Evolutionary conservation across 306 rosid genomes (phyloP), one percentile per base, ranked within the genome.

Genomic region (Cicer yamashitae): DNA sequence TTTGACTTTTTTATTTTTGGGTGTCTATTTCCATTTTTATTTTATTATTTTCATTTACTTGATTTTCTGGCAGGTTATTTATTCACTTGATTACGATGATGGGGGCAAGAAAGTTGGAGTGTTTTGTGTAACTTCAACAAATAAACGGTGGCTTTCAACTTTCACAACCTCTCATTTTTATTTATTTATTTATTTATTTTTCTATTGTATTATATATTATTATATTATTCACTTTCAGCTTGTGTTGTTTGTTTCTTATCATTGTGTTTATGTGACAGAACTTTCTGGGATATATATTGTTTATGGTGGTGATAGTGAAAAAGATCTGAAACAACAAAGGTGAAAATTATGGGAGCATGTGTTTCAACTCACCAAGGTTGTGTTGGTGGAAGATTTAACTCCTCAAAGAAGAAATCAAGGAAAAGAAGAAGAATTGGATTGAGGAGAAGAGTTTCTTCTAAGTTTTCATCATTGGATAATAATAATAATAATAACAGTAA

Each of bases 321-420:
- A 57, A 78, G 76, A 79, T 66, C 74, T 50, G 78, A 67, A 64
- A 53, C 1, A 5, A 13, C 38, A 14, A 50, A 80, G 72, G 76
- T 71, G 54, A 82, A 77, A 30, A 30, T 30, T 1, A 94, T 94
- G 99, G 99, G 99, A 38, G 87, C 89, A 53, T 96, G 99, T 77
- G 90, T 90, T 14, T 96, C 99, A 22, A 82, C 86, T 74, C 93
- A 89, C 15, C 67, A 84, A 68, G 83, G 88, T 25, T 92, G 97
- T 69, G 82, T 86, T 22, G 96, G 93, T 71, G 83, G 85, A 74
- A 83, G 82, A 67, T 76, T 76, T 70, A 78, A 75, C 38, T 83
- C 86, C 22, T 81, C 87, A 11, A 87, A 82, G 86, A 86, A 68
- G 77, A 86, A 76, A 78, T 74, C 10, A 10, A 75, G 74, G 25